These are phyloP conservation scores for Stentor coeruleus DNA, from an alignment of 73 alveolate genomes.

Conservation along the genomic window DNA sequence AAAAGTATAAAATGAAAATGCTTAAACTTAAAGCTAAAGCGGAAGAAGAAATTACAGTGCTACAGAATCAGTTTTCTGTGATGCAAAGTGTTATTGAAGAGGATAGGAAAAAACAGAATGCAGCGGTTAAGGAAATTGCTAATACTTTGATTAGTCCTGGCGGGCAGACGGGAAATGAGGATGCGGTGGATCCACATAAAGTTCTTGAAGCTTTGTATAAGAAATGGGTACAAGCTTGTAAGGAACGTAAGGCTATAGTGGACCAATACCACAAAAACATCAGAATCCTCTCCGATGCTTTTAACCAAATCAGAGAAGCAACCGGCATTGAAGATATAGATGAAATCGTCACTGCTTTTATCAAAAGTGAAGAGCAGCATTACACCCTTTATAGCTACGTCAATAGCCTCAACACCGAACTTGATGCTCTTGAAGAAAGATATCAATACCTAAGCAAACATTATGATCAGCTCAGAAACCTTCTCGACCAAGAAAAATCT, in stretches of 20 bases:
- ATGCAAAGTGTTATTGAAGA: too few relatives aligned
- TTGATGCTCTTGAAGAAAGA: background rate
- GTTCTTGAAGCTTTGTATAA: too few relatives aligned
- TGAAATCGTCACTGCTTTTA: slow-evolving; percentile 18
- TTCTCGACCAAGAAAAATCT: background rate
- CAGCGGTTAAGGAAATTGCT: too few relatives aligned
- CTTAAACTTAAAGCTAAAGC: too few relatives aligned
- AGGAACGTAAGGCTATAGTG: too few relatives aligned
- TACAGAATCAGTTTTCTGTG: too few relatives aligned
- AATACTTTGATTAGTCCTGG: too few relatives aligned
- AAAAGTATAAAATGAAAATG: too few relatives aligned
- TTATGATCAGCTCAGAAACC: background rate
- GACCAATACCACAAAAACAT: background rate
- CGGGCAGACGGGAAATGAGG: too few relatives aligned
- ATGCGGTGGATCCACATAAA: too few relatives aligned
- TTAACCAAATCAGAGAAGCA: background rate
- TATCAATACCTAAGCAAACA: background rate
- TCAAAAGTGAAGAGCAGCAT: background rate
- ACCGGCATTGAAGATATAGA: slow-evolving; percentile 1
- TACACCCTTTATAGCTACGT: background rate
- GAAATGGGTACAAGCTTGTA: slow-evolving; percentile 12
- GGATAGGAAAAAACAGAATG: too few relatives aligned
- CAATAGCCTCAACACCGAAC: background rate
- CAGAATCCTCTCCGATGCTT: background rate
- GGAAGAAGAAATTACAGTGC: too few relatives aligned